Percentiles rank a stretch among this genome's conserved stretches.
These are phyloP conservation scores for Asparagopsis taxiformis DNA, from an alignment of 31 red algal genomes.

Conservation along the genomic window DNA sequence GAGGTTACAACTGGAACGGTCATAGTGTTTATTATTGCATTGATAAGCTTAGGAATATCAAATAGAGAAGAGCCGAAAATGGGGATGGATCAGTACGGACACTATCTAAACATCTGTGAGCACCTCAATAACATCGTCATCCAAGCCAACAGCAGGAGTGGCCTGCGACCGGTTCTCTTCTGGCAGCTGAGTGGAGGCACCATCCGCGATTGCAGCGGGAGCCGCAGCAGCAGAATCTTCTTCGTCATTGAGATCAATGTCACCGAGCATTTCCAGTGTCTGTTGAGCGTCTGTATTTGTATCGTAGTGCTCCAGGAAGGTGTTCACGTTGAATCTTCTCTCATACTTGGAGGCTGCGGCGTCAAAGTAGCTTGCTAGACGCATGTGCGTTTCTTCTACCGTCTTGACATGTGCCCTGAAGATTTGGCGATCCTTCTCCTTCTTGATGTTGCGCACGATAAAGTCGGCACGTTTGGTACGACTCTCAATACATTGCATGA, in stretches of 20 bases:
- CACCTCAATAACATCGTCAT: slow-evolving; percentile 66
- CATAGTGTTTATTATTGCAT: too few relatives aligned
- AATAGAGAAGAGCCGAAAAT: too few relatives aligned
- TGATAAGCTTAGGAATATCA: too few relatives aligned
- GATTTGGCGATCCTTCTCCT: slow-evolving; percentile 22
- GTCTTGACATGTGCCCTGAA: slow-evolving; percentile 37
- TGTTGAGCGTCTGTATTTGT: slow-evolving; percentile 21
- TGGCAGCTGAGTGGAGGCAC: too few relatives aligned
- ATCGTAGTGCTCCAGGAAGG: slow-evolving; percentile 58
- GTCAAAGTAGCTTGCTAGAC: slow-evolving; percentile 40
- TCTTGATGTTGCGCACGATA: slow-evolving; percentile 48
- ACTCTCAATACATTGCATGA: slow-evolving; percentile 64
- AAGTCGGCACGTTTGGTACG: slow-evolving; percentile 30
- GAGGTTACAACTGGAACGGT: too few relatives aligned
- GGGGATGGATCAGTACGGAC: too few relatives aligned
- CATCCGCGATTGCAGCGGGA: too few relatives aligned
- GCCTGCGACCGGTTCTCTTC: too few relatives aligned
- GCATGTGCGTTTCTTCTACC: slow-evolving; percentile 46
- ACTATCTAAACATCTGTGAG: neutral
- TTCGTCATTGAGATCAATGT: slow-evolving; percentile 40
- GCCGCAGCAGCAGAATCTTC: slow-evolving; percentile 4
- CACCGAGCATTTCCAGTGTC: slow-evolving; percentile 51
- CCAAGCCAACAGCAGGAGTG: slow-evolving; percentile 14
- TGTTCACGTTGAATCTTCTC: slow-evolving; percentile 48
- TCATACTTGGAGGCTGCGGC: slow-evolving; percentile 41